Evolutionary conservation across 2,329 filamentous ascomycete species (phyloP).

Genomic region (Neonectria sp.): DNA sequence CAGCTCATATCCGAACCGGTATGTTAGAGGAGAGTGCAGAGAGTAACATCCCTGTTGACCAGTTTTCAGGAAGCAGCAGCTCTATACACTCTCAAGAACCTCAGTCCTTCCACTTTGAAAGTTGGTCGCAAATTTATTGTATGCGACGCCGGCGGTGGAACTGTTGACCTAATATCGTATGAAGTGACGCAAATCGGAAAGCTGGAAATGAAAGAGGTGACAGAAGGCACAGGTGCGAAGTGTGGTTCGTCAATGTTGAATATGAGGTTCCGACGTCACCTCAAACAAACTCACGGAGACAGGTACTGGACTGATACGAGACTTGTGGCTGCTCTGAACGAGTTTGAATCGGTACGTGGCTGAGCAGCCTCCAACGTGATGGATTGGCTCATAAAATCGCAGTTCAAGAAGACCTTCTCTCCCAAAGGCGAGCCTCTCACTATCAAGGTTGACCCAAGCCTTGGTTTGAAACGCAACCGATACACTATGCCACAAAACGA

Average conservation of each 20-base stretch:
- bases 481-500: slow-evolving; percentile 62
- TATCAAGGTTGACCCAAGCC: slow-evolving; percentile 53
- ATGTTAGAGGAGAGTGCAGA: slow-evolving; percentile 26
- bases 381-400: slow-evolving; percentile 28
- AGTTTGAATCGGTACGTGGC: slow-evolving; percentile 59
- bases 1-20: slow-evolving; percentile 66
- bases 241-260: slow-evolving; percentile 67
- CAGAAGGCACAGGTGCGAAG: slow-evolving; percentile 63
- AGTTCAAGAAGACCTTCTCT: slow-evolving; percentile 58
- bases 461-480: slow-evolving; percentile 51
- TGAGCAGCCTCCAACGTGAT: slow-evolving; percentile 55
- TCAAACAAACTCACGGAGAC: slow-evolving; percentile 60
- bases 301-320: slow-evolving; percentile 61
- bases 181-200: slow-evolving; percentile 59
- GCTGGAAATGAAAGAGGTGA: slow-evolving; percentile 64
- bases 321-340: slow-evolving; percentile 57
- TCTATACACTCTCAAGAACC: slow-evolving; percentile 62
- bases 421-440: slow-evolving; percentile 54
- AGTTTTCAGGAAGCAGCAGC: slow-evolving; percentile 63
- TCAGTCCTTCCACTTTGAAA: slow-evolving; percentile 59
- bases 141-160: slow-evolving; percentile 69
- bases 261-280: slow-evolving; percentile 61
- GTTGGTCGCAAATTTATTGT: slow-evolving; percentile 66
- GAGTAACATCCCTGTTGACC: slow-evolving; percentile 32
- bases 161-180: slow-evolving; percentile 69